Evolutionary conservation across 495 filamentous ascomycete genomes (phyloP).

Genomic region (Lasiosphaeriaceae sp.): DNA sequence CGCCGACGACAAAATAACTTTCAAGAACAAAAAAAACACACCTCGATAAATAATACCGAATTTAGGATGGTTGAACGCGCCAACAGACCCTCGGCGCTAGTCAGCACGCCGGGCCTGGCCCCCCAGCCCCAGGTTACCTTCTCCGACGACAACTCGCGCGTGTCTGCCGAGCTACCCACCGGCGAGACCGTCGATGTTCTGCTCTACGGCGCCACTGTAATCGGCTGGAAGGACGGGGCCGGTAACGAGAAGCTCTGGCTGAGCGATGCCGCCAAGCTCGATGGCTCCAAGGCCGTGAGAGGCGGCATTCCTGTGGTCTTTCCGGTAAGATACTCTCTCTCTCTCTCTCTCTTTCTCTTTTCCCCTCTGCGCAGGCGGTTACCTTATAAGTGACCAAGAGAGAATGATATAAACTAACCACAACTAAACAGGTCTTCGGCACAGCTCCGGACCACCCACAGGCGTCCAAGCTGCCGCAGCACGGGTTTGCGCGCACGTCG

Average conservation of each 20-base stretch:
- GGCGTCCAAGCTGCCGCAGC: constrained; percentile 76
- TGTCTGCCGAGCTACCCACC: constrained; percentile 72
- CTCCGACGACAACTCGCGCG: constrained; percentile 56
- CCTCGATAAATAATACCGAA: not conserved
- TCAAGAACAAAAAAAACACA: not conserved
- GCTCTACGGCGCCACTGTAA: constrained; percentile 87
- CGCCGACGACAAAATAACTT: not conserved
- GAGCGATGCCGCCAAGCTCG: constrained; percentile 66
- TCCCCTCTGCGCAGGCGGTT: no score
- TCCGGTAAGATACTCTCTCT: constrained; percentile 57
- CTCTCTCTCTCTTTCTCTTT: not conserved
- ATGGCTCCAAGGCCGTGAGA: constrained; percentile 58
- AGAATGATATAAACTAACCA: constrained; percentile 2
- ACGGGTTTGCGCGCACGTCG: constrained; percentile 91
- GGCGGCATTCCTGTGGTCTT: constrained; percentile 93
- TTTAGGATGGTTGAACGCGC: constrained; percentile 70
- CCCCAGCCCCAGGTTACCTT: constrained; percentile 67
- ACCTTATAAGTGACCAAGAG: no score
- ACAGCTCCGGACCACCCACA: constrained; percentile 68
- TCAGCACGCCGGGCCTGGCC: constrained; percentile 59
- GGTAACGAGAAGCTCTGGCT: constrained; percentile 88
- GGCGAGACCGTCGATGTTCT: constrained; percentile 83
- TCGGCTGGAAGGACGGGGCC: constrained; percentile 78
- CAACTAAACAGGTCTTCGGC: constrained; percentile 71
- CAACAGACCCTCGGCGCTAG: constrained; percentile 76